Percentiles rank a stretch among this genome's conserved stretches.
Conservation (phyloP, 73 alveolate genomes). For the Tetrahymena elliotti region DNA sequence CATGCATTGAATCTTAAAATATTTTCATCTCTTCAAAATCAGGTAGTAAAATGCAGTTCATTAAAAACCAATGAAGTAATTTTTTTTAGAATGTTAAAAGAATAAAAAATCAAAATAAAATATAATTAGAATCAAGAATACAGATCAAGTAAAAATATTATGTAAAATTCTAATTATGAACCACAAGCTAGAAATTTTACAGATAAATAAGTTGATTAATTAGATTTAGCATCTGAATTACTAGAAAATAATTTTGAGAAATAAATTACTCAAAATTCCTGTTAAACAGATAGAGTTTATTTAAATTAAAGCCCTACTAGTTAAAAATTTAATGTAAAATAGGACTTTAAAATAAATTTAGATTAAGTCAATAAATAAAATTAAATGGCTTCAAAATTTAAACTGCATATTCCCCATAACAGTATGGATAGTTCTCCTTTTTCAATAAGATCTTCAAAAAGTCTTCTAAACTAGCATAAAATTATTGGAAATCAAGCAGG, state of each 20-base stretch:
- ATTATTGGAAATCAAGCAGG: neutral
- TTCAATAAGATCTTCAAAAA: neutral
- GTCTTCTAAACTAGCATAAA: neutral
- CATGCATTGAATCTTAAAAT: neutral
- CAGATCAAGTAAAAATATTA: too few relatives aligned
- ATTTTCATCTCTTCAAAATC: neutral
- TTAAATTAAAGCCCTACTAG: too few relatives aligned
- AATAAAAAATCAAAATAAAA: too few relatives aligned
- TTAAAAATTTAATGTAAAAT: too few relatives aligned
- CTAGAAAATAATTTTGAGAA: neutral
- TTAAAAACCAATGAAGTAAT: neutral
- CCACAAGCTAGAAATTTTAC: neutral
- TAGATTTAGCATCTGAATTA: neutral
- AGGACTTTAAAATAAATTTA: neutral
- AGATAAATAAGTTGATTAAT: neutral
- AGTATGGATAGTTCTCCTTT: neutral
- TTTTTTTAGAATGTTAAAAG: neutral
- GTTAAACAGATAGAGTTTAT: neutral
- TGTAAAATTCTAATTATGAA: neutral
- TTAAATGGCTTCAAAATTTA: too few relatives aligned
- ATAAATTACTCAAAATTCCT: neutral
- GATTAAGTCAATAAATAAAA: neutral
- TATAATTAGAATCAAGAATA: neutral
- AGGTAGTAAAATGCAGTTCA: neutral
- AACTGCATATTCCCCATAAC: neutral